Evolutionary conservation across 1,284 basidiomycete genomes (phyloP), one percentile per base, ranked within the genome.

Genomic region (Leccinum angustisporum): DNA sequence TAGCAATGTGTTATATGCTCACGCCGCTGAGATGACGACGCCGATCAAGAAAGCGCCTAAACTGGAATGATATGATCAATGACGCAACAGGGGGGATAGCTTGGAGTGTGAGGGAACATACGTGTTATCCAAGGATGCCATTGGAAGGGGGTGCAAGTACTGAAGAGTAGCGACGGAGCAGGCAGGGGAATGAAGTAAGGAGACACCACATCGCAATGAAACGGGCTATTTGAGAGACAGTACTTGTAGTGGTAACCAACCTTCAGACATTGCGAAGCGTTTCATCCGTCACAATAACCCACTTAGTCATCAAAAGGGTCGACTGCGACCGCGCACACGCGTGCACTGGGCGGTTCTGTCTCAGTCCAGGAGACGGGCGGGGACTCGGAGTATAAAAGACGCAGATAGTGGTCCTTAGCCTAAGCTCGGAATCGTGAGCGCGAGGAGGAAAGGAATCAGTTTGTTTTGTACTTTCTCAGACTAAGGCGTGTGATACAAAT

Each of bases 31-130:
- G 25, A 82, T 61, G 54, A 85, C 73, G 21, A 85, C 79, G 6
- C 85, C 83, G 59, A 86, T 75, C 64, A 82, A 79, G 56, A 80
- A 78, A 34, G 81, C 83, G 9, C 85, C 85, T 59, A 84, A 70
- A 40, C 85, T 85, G 18, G 4, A 16, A 27, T 36, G 34, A 25
- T 48, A 30, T n/a, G 56, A 40, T 62, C 21, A 58, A 31, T 38
- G 25, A 36, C 1, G 27, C 10, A 16, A 46, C 34, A 46, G 16
- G 11, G 25, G 25, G 25, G 30, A 36, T 13, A 16, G n/a, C 16
- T 30, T 30, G 30, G n/a, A 2, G 6, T 5, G 4, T 16, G 10
- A 18, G 21, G 6, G 36, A 14, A 64, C 72, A 50, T 61, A 72
- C 71, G 72, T 75, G 2, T 69, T 69, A 30, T 72, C 68, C 54